phyloP scores from a whole-genome alignment of 495 filamentous ascomycete species.

The Hyaloscypha variabilis region DNA sequence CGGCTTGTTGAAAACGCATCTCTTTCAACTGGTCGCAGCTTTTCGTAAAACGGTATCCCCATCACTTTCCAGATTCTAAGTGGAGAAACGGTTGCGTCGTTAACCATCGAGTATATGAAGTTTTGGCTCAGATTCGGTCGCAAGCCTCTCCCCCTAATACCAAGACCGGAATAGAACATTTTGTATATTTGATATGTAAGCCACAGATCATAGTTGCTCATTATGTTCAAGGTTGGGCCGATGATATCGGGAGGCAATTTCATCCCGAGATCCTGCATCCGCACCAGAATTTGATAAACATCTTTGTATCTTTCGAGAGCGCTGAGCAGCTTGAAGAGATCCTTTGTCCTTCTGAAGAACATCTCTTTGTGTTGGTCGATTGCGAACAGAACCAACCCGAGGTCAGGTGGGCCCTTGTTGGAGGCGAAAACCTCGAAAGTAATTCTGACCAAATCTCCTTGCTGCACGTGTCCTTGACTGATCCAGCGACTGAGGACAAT shows the following conservation, averaged over 20 bases:
- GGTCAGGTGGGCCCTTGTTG: not conserved
- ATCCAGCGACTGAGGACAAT: conserved; percentile 26
- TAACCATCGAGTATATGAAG: conserved; percentile 24
- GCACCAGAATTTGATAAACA: conserved; percentile 2
- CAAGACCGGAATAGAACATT: conserved; percentile 4
- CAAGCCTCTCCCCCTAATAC: not conserved
- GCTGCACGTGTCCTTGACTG: conserved; percentile 14
- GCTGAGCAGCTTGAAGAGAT: conserved; percentile 17
- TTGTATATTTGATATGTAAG: conserved; percentile 23
- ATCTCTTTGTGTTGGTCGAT: conserved; percentile 25
- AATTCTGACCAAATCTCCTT: conserved; percentile 6
- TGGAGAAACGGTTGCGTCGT: conserved; percentile 16
- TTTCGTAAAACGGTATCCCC: conserved; percentile 19
- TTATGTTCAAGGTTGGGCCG: conserved; percentile 12
- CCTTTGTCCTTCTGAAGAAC: conserved; percentile 3
- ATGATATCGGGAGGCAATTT: conserved; percentile 15
- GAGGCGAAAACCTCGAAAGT: conserved; percentile 4
- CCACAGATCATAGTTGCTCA: conserved; percentile 14
- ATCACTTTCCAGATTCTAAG: conserved; percentile 26
- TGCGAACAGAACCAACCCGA: conserved; percentile 34
- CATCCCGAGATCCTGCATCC: conserved; percentile 12
- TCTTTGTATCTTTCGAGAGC: conserved; percentile 18
- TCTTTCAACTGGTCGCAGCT: not conserved
- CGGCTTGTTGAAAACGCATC: conserved; percentile 17
- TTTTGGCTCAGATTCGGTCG: conserved; percentile 11